A percentile compares a stretch with the other conserved stretches of the same genome.
Evolutionary conservation across 192 early-diverging fungal genomes (phyloP).

Genomic region (Mortierella antarctica): DNA sequence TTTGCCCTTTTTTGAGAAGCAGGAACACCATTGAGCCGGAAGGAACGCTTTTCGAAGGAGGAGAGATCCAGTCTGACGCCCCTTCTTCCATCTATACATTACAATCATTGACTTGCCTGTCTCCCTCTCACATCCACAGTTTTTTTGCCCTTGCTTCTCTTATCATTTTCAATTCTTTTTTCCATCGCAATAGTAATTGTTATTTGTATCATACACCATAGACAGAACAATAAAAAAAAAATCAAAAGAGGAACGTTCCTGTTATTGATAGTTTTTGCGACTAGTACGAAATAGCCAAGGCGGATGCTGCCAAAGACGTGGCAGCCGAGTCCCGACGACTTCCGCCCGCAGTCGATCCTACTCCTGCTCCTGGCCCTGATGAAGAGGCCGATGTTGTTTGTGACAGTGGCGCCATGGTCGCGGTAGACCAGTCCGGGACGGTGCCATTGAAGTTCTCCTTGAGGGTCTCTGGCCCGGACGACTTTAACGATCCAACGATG

Average conservation of each 20-base stretch:
- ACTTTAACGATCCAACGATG: conserved; percentile 78
- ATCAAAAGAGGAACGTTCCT: background rate
- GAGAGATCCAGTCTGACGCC: background rate
- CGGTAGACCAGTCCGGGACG: conserved; percentile 74
- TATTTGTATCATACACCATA: background rate
- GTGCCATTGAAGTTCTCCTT: conserved; percentile 73
- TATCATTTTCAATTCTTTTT: background rate
- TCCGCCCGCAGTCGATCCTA: background rate
- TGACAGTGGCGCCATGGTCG: conserved; percentile 4
- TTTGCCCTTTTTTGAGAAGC: background rate
- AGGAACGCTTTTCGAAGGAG: background rate
- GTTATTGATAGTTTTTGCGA: background rate
- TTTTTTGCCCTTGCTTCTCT: background rate
- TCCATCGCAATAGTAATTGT: background rate
- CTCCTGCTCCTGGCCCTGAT: background rate
- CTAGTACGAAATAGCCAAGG: conserved; percentile 32
- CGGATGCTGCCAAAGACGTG: conserved; percentile 24
- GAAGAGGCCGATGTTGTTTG: background rate
- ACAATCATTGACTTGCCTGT: background rate
- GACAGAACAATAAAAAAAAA: background rate
- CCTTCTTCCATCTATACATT: conserved; percentile 14
- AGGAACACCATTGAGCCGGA: conserved; percentile 38
- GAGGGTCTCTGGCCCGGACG: conserved; percentile 73
- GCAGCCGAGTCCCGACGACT: background rate
- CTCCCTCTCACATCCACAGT: background rate